Conservation (phyloP, 2,329 filamentous ascomycete genomes). For the Thelonectria rubi region DNA sequence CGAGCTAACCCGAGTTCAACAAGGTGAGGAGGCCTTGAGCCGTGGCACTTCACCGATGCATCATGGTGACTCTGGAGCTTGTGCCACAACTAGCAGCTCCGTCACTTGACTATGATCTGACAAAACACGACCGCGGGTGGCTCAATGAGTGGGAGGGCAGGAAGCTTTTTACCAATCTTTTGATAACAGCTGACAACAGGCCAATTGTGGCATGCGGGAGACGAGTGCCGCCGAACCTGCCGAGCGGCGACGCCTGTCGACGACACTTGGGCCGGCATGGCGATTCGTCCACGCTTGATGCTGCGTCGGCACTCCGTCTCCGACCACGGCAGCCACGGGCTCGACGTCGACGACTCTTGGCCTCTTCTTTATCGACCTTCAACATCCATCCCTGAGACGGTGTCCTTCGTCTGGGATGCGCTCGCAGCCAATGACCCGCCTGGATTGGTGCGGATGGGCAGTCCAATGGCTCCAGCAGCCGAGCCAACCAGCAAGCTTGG, state of each 20-base stretch:
- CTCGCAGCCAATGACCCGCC: constrained; percentile 29
- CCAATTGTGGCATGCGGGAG: constrained; percentile 3
- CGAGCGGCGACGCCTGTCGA: constrained; percentile 19
- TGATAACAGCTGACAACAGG: constrained; percentile 32
- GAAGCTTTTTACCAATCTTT: constrained; percentile 28
- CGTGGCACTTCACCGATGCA: constrained; percentile 12
- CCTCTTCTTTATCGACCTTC: constrained; percentile 6
- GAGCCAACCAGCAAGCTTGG: constrained; percentile 27
- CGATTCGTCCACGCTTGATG: constrained; percentile 10
- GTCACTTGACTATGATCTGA: neutral
- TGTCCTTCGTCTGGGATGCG: too few species aligned
- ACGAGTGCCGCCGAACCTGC: constrained; percentile 27
- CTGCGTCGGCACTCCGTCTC: constrained; percentile 17
- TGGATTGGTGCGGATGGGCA: constrained; percentile 35
- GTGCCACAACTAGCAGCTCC: constrained; percentile 13
- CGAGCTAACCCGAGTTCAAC: constrained; percentile 5
- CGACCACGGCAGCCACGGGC: constrained; percentile 16
- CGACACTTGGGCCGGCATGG: constrained; percentile 2
- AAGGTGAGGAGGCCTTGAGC: constrained; percentile 12
- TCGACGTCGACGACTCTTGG: constrained; percentile 9
- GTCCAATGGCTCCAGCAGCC: constrained; percentile 18
- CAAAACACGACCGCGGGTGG: constrained; percentile 4
- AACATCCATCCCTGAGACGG: constrained; percentile 15
- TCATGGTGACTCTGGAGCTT: neutral
- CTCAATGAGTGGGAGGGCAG: neutral